These are phyloP conservation scores for Globisporangium recalcitrans DNA, from an alignment of 352 stramenopile genomes.

Conservation along the genomic window DNA sequence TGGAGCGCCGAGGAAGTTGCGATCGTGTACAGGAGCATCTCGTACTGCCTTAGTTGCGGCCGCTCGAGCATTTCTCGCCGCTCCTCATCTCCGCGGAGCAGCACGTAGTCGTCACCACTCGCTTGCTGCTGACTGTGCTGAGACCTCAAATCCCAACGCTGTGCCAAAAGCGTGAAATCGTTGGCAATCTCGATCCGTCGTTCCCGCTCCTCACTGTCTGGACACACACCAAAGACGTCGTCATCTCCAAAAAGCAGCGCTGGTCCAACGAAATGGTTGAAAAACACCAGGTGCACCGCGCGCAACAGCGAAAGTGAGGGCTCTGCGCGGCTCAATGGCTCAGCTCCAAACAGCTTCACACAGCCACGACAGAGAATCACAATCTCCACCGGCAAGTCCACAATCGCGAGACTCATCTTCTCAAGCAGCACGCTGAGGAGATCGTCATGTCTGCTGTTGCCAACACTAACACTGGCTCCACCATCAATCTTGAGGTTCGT, in stretches of 20 bases:
- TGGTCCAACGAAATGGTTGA: constrained; percentile 63
- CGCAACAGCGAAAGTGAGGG: constrained; percentile 8
- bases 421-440: constrained; percentile 20
- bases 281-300: constrained; percentile 66
- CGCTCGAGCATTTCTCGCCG: not conserved
- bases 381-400: constrained; percentile 37
- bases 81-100: not conserved
- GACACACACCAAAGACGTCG: constrained; percentile 7
- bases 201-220: constrained; percentile 14
- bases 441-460: not conserved
- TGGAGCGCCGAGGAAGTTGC: constrained; percentile 9
- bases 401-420: constrained; percentile 21
- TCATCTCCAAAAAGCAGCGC: constrained; percentile 29
- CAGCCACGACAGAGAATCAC: constrained; percentile 48
- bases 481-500: not conserved
- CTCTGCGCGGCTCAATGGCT: not conserved
- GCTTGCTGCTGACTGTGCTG: not conserved
- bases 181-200: constrained; percentile 16
- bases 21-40: constrained; percentile 12
- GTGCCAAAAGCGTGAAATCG: constrained; percentile 7
- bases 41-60: constrained; percentile 8
- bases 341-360: constrained; percentile 21
- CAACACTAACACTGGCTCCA: not conserved
- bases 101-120: not conserved
- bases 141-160: not conserved